Evolutionary conservation across 768 basidiomycete genomes (phyloP).

Genomic region (Lentinula lateritia): DNA sequence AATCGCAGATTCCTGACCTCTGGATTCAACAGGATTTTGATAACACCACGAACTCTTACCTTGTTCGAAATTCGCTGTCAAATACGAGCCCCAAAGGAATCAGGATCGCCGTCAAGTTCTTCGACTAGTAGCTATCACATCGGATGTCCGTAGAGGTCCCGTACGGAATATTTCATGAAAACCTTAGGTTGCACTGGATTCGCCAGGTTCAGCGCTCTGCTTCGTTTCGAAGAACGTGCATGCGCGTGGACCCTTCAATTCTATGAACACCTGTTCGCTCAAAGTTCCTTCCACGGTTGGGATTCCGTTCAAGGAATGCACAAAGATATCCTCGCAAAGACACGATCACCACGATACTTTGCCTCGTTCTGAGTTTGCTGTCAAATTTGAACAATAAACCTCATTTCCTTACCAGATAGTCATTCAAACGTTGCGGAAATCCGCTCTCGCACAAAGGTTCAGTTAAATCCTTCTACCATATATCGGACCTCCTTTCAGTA

Average conservation of each 20-base stretch:
- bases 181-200: not conserved
- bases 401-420: not conserved
- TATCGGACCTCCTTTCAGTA: no score
- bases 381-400: not conserved
- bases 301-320: not conserved
- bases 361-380: not conserved
- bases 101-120: not conserved
- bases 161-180: no score
- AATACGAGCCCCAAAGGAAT: not conserved
- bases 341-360: not conserved
- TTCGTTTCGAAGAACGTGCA: not conserved
- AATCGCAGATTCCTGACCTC: not conserved
- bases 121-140: not conserved
- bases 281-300: not conserved
- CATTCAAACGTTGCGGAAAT: not conserved
- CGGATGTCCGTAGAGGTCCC: not conserved
- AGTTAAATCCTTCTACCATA: not conserved
- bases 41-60: not conserved
- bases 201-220: not conserved
- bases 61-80: not conserved
- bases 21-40: not conserved
- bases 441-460: not conserved
- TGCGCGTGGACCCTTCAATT: not conserved
- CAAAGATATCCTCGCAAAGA: not conserved
- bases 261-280: not conserved